These are phyloP conservation scores for Yarrowia alimentaria DNA, from an alignment of 805 yeast species.

Conservation along the genomic window DNA sequence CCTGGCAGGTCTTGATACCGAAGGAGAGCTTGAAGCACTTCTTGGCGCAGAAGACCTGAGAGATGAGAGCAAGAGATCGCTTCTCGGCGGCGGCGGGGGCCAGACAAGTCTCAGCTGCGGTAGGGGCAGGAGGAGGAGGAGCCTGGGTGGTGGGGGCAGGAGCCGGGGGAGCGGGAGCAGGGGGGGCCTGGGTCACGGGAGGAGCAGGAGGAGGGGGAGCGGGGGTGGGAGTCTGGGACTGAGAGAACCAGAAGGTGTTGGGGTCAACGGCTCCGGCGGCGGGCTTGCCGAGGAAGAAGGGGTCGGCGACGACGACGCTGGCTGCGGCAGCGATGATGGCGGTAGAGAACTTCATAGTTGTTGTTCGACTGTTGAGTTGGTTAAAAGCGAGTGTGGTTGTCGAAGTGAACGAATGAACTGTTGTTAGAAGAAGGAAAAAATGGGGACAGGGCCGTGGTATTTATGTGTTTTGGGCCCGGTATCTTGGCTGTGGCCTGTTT, in stretches of 20 bases:
- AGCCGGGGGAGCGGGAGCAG: slow-evolving; percentile 25
- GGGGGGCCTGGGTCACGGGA: slow-evolving; percentile 13
- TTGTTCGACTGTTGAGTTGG: slow-evolving; percentile 25
- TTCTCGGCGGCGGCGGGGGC: slow-evolving; percentile 14
- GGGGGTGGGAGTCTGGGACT: slow-evolving; percentile 11
- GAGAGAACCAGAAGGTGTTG: slow-evolving; percentile 27
- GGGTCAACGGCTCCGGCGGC: slow-evolving; percentile 21
- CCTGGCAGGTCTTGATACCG: slow-evolving; percentile 20
- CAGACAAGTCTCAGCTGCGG: slow-evolving; percentile 8
- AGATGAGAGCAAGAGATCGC: slow-evolving; percentile 17
- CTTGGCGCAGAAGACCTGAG: slow-evolving; percentile 26
- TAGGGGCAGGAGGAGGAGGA: slow-evolving; percentile 8
- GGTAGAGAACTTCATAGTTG: slow-evolving; percentile 27
- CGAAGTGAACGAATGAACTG: slow-evolving; percentile 19
- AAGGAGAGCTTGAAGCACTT: slow-evolving; percentile 26
- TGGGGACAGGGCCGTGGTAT: not conserved
- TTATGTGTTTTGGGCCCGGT: not conserved
- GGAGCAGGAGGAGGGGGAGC: slow-evolving; percentile 27
- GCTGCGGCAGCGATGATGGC: slow-evolving; percentile 20
- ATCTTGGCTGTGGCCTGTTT: not conserved
- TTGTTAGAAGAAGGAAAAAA: not conserved
- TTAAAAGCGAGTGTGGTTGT: slow-evolving; percentile 14
- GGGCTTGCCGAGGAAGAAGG: slow-evolving; percentile 18
- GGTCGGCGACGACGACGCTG: slow-evolving; percentile 25
- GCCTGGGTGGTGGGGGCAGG: slow-evolving; percentile 14